Evolutionary conservation across 371 early-diverging fungal species (phyloP).

Genomic region (Mortierella sp.): DNA sequence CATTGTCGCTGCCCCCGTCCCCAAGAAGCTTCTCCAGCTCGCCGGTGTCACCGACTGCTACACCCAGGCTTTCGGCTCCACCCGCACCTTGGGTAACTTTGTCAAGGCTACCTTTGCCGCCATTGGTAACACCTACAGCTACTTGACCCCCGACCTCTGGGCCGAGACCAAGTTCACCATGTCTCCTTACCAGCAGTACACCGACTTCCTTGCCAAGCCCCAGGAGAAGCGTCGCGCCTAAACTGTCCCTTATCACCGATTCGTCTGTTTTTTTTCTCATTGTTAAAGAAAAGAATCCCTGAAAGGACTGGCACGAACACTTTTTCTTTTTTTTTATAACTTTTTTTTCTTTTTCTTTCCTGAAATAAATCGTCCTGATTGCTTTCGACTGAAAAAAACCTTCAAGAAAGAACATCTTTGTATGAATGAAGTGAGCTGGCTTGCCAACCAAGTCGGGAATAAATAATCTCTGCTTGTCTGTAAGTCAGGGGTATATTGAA

Average conservation of each 20-base stretch:
- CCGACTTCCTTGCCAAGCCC: constrained; percentile 85
- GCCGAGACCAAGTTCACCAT: constrained; percentile 87
- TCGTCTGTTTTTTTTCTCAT: constrained; percentile 3
- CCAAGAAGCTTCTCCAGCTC: constrained; percentile 98
- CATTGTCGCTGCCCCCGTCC: constrained; percentile 96
- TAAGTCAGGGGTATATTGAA: no score
- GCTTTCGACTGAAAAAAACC: not conserved
- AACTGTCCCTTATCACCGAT: constrained; percentile 2
- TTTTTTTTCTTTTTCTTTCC: not conserved
- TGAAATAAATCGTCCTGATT: not conserved
- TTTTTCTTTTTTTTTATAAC: constrained; percentile 1
- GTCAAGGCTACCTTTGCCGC: constrained; percentile 99
- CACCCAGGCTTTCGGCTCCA: constrained; percentile 95
- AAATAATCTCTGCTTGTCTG: no score
- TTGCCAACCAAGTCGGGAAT: no score
- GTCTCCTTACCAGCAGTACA: constrained; percentile 95
- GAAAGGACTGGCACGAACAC: not conserved
- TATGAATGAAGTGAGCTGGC: no score
- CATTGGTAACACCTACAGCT: constrained; percentile 97
- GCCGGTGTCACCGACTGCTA: constrained; percentile 99
- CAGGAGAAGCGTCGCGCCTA: constrained; percentile 53
- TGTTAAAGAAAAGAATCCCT: not conserved
- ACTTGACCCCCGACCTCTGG: constrained; percentile 99
- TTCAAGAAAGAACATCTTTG: no score
- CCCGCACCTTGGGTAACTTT: constrained; percentile 96